Conservation (phyloP, 1,284 basidiomycete species). For the Singerocomus inundabilis region DNA sequence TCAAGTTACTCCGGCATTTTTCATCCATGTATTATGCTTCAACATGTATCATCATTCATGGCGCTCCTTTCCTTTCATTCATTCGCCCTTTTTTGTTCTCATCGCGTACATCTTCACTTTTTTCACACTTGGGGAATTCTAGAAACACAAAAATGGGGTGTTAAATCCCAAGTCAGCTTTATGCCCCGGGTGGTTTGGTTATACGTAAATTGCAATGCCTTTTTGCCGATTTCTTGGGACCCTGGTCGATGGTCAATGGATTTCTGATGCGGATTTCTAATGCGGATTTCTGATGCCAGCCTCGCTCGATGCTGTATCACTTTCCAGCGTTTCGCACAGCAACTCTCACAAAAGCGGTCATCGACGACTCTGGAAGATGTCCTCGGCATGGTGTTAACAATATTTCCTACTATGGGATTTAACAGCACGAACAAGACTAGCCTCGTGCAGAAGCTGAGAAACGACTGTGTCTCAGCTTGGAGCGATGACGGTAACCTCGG, state of each 20-base stretch:
- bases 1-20: neutral
- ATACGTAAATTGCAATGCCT: conserved; percentile 6
- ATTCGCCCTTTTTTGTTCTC: neutral
- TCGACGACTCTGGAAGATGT: too few relatives aligned
- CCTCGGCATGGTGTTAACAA: too few relatives aligned
- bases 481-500: too few relatives aligned
- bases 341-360: too few relatives aligned
- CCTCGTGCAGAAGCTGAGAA: too few relatives aligned
- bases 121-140: neutral
- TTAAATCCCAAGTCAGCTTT: conserved; percentile 9
- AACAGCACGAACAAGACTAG: too few relatives aligned
- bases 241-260: too few relatives aligned
- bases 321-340: too few relatives aligned
- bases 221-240: neutral
- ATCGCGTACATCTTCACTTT: conserved; percentile 3
- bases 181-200: conserved; percentile 3
- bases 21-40: conserved; percentile 21
- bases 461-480: too few relatives aligned
- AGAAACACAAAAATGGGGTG: conserved; percentile 20
- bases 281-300: neutral
- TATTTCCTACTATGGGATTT: too few relatives aligned
- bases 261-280: too few relatives aligned
- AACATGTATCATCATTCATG: conserved; percentile 23
- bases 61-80: neutral
- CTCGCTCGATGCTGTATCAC: too few relatives aligned